These are phyloP conservation scores for Pseudogymnoascus sp. DNA, from an alignment of 2,329 filamentous ascomycete genomes.

Conservation along the genomic window DNA sequence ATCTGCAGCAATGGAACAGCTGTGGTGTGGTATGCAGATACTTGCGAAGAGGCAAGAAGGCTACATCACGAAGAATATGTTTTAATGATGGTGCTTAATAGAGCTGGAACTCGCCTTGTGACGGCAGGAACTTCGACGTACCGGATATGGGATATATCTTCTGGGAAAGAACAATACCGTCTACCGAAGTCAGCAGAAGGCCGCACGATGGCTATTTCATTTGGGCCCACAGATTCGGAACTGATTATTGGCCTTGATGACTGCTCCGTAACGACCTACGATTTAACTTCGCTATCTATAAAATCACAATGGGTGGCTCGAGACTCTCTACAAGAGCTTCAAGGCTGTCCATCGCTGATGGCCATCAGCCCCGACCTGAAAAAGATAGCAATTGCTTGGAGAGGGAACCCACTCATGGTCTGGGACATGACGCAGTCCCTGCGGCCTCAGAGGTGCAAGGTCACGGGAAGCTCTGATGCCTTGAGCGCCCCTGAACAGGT, in stretches of 20 bases:
- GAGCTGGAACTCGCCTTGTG: not conserved
- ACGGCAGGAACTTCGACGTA: not conserved
- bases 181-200: not conserved
- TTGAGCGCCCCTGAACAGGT: not conserved
- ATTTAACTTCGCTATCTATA: not conserved
- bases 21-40: slow-evolving; percentile 20
- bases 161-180: not conserved
- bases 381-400: not conserved
- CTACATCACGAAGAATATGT: slow-evolving; percentile 16
- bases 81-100: not conserved
- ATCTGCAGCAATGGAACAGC: slow-evolving; percentile 16
- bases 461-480: not conserved
- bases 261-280: not conserved
- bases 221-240: not conserved
- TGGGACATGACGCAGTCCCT: not conserved
- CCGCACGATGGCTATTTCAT: not conserved
- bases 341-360: not conserved
- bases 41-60: slow-evolving; percentile 18
- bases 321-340: not conserved
- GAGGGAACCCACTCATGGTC: not conserved
- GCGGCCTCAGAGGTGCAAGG: not conserved
- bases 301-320: not conserved
- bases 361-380: not conserved
- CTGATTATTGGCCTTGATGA: not conserved
- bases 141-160: not conserved